Conservation (phyloP, 2,329 filamentous ascomycete species). For the Colletotrichum paranaense region DNA sequence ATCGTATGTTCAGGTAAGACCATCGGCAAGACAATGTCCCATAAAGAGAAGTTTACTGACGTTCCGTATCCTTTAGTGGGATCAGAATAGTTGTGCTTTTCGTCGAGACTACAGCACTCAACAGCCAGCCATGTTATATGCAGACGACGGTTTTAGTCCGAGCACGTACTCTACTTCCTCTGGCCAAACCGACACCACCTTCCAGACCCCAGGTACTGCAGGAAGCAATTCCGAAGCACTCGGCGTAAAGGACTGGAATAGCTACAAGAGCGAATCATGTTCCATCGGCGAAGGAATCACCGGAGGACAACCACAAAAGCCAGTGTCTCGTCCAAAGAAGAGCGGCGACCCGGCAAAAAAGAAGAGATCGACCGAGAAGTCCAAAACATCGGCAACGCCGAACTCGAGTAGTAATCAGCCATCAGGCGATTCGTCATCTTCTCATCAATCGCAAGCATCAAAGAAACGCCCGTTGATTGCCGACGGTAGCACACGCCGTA, state of each 20-base stretch:
- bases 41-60: neutral
- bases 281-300: neutral
- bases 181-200: neutral
- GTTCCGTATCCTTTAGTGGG: neutral
- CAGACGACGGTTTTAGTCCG: neutral
- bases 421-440: constrained; percentile 8
- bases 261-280: constrained; percentile 8
- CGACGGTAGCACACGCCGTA: neutral
- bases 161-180: neutral
- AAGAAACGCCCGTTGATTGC: neutral
- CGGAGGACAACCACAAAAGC: neutral
- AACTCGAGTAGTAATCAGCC: neutral
- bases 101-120: neutral
- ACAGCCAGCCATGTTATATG: neutral
- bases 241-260: constrained; percentile 7
- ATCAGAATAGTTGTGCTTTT: neutral
- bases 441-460: neutral
- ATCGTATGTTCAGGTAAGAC: neutral
- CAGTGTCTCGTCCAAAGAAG: too few species aligned
- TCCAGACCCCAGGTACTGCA: constrained; percentile 11
- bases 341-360: too few species aligned
- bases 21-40: neutral
- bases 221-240: neutral
- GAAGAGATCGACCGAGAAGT: too few species aligned
- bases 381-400: too few species aligned